These are phyloP conservation scores for Sporobolus alterniflorus DNA, from an alignment of 202 grass and related monocot genomes.

Conservation along the genomic window DNA sequence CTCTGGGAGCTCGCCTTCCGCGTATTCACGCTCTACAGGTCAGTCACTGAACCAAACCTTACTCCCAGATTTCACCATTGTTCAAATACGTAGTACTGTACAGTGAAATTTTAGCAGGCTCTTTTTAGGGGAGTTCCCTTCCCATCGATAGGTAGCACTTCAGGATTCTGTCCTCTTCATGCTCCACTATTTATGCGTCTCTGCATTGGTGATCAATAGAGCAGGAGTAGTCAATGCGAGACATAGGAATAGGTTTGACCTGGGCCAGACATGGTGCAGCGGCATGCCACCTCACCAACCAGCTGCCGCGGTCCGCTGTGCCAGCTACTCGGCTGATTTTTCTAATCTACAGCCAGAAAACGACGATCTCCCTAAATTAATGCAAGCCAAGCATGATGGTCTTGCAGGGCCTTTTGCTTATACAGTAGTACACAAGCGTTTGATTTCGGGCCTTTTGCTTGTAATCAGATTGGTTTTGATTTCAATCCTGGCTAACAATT, in stretches of 20 bases:
- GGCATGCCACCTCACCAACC: background rate
- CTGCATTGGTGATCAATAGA: slow-evolving; percentile 11
- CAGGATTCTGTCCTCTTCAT: background rate
- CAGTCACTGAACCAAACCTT: background rate
- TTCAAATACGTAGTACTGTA: background rate
- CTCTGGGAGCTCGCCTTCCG: slow-evolving; percentile 90
- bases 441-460: too few species aligned
- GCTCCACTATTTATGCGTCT: slow-evolving; percentile 8
- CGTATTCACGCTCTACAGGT: slow-evolving; percentile 89
- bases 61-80: background rate
- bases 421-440: too few species aligned
- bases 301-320: background rate
- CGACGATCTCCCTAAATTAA: background rate
- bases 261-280: slow-evolving; percentile 13
- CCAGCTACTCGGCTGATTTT: background rate
- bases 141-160: background rate
- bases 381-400: background rate
- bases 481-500: background rate
- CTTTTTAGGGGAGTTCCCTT: background rate
- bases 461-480: background rate
- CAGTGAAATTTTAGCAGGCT: background rate
- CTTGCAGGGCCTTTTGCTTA: too few species aligned
- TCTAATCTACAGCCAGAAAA: background rate
- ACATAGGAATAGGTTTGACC: slow-evolving; percentile 38
- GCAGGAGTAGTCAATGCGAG: slow-evolving; percentile 8